A percentile compares a stretch with the other conserved stretches of the same genome.
These are phyloP conservation scores for Nectriaceae sp. DNA, from an alignment of 2,329 filamentous ascomycete genomes.

Conservation along the genomic window DNA sequence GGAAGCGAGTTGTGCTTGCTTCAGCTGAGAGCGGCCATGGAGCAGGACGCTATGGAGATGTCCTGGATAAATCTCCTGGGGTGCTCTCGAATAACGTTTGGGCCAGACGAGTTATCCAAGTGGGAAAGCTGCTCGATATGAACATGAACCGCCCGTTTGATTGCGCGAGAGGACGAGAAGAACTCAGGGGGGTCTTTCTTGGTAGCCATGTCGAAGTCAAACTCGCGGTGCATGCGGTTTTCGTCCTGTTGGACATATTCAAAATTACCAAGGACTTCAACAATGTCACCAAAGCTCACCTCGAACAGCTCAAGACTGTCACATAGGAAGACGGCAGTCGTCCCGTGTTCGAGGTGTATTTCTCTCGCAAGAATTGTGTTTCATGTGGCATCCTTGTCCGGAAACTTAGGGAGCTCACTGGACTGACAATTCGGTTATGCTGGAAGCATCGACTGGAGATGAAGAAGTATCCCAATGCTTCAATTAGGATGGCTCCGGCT, in stretches of 20 bases:
- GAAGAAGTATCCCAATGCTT: constrained; percentile 26
- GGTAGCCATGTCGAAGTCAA: constrained; percentile 44
- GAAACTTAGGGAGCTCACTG: constrained; percentile 28
- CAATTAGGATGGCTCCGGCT: neutral
- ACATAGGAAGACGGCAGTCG: constrained; percentile 28
- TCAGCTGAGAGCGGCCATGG: constrained; percentile 39
- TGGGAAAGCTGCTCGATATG: constrained; percentile 33
- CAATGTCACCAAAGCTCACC: constrained; percentile 19
- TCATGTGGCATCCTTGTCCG: constrained; percentile 29
- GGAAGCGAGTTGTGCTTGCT: constrained; percentile 28
- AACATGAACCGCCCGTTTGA: constrained; percentile 33
- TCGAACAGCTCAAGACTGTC: constrained; percentile 22
- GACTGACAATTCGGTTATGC: constrained; percentile 26
- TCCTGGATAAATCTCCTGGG: constrained; percentile 24
- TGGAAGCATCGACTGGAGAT: constrained; percentile 31
- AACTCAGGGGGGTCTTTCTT: constrained; percentile 29
- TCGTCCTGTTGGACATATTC: constrained; percentile 29
- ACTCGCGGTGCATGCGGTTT: constrained; percentile 36
- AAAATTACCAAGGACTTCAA: constrained; percentile 24
- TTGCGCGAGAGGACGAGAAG: neutral
- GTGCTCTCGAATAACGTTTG: constrained; percentile 35
- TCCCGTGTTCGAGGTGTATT: constrained; percentile 36
- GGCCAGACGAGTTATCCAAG: constrained; percentile 29
- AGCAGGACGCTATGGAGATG: constrained; percentile 27
- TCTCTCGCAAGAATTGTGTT: constrained; percentile 36